Evolutionary conservation across 2,329 filamentous ascomycete species (phyloP).

Genomic region (Fusarium sp.): DNA sequence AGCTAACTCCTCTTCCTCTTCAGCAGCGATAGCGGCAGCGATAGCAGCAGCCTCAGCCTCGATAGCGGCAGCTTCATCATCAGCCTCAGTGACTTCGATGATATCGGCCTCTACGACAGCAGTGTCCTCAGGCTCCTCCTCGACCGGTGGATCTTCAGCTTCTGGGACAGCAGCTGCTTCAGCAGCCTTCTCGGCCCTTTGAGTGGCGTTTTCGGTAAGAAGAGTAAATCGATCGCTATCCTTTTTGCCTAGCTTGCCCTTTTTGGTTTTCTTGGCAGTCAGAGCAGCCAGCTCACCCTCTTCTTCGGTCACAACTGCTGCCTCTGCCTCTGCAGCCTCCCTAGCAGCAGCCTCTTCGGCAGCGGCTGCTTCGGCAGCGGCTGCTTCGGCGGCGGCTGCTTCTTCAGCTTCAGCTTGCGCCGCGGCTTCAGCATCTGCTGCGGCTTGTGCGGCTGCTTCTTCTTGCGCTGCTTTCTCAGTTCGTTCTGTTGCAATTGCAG

Average conservation of each 20-base stretch:
- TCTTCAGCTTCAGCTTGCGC: constrained; percentile 35
- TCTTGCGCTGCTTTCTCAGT: constrained; percentile 38
- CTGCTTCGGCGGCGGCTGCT: no score
- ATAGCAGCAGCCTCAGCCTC: constrained; percentile 51
- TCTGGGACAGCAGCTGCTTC: constrained; percentile 12
- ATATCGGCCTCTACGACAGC: constrained; percentile 41
- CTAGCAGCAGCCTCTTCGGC: constrained; percentile 26
- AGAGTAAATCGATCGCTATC: constrained; percentile 50
- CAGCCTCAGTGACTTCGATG: constrained; percentile 10
- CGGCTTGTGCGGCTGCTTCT: constrained; percentile 40
- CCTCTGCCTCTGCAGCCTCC: constrained; percentile 40
- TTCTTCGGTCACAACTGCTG: constrained; percentile 39
- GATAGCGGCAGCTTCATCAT: constrained; percentile 37
- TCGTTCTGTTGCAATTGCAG: constrained; percentile 51
- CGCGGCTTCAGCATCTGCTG: constrained; percentile 28
- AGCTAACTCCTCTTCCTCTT: constrained; percentile 44
- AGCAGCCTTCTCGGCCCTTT: constrained; percentile 41
- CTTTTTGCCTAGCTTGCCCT: constrained; percentile 48
- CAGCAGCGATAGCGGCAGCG: constrained; percentile 26
- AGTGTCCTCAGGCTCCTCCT: constrained; percentile 43
- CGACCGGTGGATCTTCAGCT: constrained; percentile 5
- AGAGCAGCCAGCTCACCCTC: constrained; percentile 48
- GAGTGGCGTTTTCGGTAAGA: constrained; percentile 42
- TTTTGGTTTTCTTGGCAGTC: constrained; percentile 54
- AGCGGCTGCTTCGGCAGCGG: constrained; percentile 27